These are phyloP conservation scores for Leccinum subgranulosum DNA, from an alignment of 768 basidiomycete genomes.

Conservation along the genomic window DNA sequence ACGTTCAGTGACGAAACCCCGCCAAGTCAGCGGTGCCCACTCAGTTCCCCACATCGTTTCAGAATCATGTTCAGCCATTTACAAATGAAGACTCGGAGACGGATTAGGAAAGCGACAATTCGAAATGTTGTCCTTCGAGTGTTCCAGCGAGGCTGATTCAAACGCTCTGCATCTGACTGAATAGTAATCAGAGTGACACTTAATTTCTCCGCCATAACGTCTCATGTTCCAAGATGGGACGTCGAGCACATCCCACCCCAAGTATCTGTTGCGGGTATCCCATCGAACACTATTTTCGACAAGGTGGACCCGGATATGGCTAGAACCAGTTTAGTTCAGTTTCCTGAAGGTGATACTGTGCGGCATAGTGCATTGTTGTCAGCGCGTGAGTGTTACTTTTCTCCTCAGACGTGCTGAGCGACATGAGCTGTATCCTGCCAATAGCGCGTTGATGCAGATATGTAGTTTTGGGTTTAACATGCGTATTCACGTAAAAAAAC, in stretches of 20 bases:
- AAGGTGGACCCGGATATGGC: neutral
- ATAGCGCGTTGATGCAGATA: constrained; percentile 30
- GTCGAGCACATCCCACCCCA: neutral
- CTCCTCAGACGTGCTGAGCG: neutral
- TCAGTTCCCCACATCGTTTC: too few species aligned
- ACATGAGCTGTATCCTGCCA: neutral
- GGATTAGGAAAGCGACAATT: neutral
- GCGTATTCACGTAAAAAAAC: neutral
- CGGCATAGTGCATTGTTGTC: constrained; percentile 22
- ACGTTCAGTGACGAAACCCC: too few species aligned
- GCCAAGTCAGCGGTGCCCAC: too few species aligned
- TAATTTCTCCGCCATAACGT: neutral
- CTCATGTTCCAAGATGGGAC: constrained; percentile 1
- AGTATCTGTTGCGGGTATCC: neutral
- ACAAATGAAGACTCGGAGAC: neutral
- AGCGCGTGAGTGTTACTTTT: constrained; percentile 15
- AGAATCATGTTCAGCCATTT: too few species aligned
- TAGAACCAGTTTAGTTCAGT: constrained; percentile 5
- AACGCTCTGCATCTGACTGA: neutral
- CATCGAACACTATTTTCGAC: neutral
- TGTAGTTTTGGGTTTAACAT: constrained; percentile 30
- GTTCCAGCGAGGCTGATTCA: neutral
- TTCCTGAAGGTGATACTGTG: constrained; percentile 29
- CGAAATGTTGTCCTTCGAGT: neutral
- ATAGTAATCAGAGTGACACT: too few species aligned